Base-by-base conservation (phyloP, 129 eudicot genomes). In the Arctium lappa region DNA sequence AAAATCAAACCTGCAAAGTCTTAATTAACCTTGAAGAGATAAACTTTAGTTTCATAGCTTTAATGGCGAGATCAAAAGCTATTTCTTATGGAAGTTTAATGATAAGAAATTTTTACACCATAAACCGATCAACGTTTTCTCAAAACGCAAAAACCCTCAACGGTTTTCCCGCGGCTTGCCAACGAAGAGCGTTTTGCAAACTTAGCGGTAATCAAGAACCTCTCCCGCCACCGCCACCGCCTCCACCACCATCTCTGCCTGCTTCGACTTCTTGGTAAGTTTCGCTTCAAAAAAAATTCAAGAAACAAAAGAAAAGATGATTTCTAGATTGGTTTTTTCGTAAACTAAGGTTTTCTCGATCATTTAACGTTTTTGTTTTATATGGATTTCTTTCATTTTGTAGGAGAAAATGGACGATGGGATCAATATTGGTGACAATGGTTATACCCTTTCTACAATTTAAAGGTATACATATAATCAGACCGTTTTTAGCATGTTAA, bases 1-100 rank as follows among this genome's bases (percentile, higher is more conserved):
- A 56, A 60, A 33, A 73, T 22, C 74, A 77, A 69, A 50, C 70
- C 42, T 38, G 30, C 73, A 70, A 72, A 60, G 38, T 84, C 76
- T 18, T 63, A 65, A 73, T 32, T 63, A 73, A 73, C 29, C 46
- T 83, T 50, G 30, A 77, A 9, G 40, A 53, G 30, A 42, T 11
- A 60, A 77, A 40, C 69, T 53, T 42, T 46, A 29, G 0, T 40
- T 46, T 46, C 56, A 46, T 46, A 11, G 63, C 31, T 84, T 38
- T 38, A n/a, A 84, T 84, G 87, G 80, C 72, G 13, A 84, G 84
- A 84, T 84, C 84, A 22, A 84, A 44, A 72, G 76, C 29, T 74
- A 79, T 74, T 27, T 73, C 72, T 11, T 79, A 44, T 32, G 76
- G 84, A 5, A 9, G 46, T 80, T 36, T 79, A 15, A 44, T 73